Base-by-base conservation (phyloP, 2,329 filamentous ascomycete species). In the Tolypocladium cylindrosporum region DNA sequence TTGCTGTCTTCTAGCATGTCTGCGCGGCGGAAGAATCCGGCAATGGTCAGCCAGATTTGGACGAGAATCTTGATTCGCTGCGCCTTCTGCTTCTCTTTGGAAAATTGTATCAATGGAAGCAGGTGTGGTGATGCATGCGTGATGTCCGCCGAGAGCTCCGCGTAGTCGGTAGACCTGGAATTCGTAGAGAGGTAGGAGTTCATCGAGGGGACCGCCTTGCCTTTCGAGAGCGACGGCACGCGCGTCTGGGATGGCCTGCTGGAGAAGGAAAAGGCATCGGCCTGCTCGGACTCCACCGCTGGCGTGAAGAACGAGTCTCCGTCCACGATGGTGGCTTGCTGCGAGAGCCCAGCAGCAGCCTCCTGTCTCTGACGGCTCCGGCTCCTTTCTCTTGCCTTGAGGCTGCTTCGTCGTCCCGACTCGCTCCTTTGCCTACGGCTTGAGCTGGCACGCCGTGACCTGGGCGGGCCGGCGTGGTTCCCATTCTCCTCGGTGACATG, bases 1-100 rank as follows among this genome's bases (percentile, higher is more conserved):
- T 83, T 84, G 14, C 89, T 86, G 69, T 97, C 93, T 24, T 92
- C 87, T 57, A 85, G 84, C 76, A 95, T 85, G 10, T 82, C 83
- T 9, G 93, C 90, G 56, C 91, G 84, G 36, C 91, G 84, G 69
- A 97, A 99, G 62, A 97, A 86, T 0, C 88, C 88, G 2, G 91
- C 88, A 61, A 97, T 91, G 68, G 94, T 88, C 10, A 97, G 78
- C 94, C 94, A 99, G 39, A 97, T 86, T 63, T 87, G 88, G 24
- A 91, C 77, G 19, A 99, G 70, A 13, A 85, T 75, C 8, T 75
- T 74, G 39, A 72, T 75, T 51, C 81, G 77, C 56, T 79, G 78
- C 37, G 75, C 73, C 62, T 74, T 76, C 61, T 79, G 74, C 63
- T 80, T 79, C 11, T 79, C 79, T 62, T 79, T 79, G 9, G 82